Evolutionary conservation across 768 basidiomycete species (phyloP).

Genomic region (Leccinum olivaceopallidum): DNA sequence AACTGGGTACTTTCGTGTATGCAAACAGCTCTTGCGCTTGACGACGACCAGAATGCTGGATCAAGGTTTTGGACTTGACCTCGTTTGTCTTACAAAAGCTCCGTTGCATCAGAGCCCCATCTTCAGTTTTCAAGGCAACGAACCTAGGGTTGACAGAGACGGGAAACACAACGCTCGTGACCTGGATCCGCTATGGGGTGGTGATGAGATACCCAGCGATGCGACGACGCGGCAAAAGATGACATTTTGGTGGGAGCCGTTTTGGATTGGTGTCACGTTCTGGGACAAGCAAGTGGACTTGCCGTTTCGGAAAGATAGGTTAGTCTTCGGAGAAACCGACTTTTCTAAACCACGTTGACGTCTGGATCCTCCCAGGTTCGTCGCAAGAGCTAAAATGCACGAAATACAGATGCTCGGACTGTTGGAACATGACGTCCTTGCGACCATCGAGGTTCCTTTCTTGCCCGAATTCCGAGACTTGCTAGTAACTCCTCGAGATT

Average conservation of each 20-base stretch:
- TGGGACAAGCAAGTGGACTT: slow-evolving; percentile 89
- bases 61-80: slow-evolving; percentile 88
- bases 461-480: slow-evolving; percentile 47
- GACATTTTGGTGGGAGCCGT: slow-evolving; percentile 89
- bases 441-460: slow-evolving; percentile 86
- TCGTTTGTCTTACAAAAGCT: slow-evolving; percentile 86
- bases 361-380: slow-evolving; percentile 57
- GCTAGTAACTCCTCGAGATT: slow-evolving; percentile 34
- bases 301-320: slow-evolving; percentile 81
- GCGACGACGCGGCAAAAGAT: slow-evolving; percentile 43
- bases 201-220: slow-evolving; percentile 48
- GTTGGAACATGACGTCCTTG: slow-evolving; percentile 87
- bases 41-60: slow-evolving; percentile 94
- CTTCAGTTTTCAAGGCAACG: slow-evolving; percentile 79
- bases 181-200: slow-evolving; percentile 76
- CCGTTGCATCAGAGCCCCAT: slow-evolving; percentile 93
- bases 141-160: slow-evolving; percentile 54
- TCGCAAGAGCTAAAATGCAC: slow-evolving; percentile 95
- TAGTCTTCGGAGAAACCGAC: slow-evolving; percentile 9
- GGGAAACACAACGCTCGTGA: slow-evolving; percentile 47
- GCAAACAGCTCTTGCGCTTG: slow-evolving; percentile 83
- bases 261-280: slow-evolving; percentile 79
- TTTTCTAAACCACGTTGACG: not conserved
- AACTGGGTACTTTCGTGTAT: slow-evolving; percentile 90
- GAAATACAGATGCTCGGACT: slow-evolving; percentile 95